Evolutionary conservation across 495 filamentous ascomycete genomes (phyloP), one percentile per base, ranked within the genome.

Genomic region (Tricharina praecox): DNA sequence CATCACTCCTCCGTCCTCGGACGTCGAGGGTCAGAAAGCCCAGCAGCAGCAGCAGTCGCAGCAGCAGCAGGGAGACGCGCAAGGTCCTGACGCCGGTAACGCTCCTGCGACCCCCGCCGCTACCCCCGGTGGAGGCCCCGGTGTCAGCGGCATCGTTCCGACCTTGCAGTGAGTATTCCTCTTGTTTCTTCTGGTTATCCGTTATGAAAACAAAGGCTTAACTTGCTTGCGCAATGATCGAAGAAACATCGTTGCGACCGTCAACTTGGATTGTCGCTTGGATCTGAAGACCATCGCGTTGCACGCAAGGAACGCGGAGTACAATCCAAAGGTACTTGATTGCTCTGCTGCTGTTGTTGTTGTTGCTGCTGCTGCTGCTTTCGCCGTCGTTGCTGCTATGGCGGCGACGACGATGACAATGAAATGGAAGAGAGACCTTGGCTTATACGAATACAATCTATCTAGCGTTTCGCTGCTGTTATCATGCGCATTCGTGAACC

Each of bases 401-500:
- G 19, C 20, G 11, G 23, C 41, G 23, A 16, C 21, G 8, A n/a
- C 23, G 28, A 19, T 25, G 21, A n/a, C n/a, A n/a, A n/a, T n/a
- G n/a, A n/a, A n/a, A n/a, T n/a, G n/a, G n/a, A n/a, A n/a, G n/a
- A 66, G 63, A 53, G 56, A 53, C 53, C 47, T 53, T 53, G 58
- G 56, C 36, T 55, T 42, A 47, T 49, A 45, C 43, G 50, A 26
- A 60, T 59, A 58, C n/a, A 62, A 63, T 62, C 62, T 44, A 16
- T 63, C 26, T 77, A 96, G 90, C 90, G 90, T 82, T 97, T 97
- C 63, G 90, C 90, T 46, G 90, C 90, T 63, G 90, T 97, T 48
- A 96, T 97, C 70, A 97, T 97, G 92, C 85, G 90, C 68, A 97
- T 97, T 60, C 92, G 90, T 58, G 90, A 97, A 55, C 90, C 90